Conservation (phyloP, 2,329 filamentous ascomycete genomes). For the Trichoderma sp. region DNA sequence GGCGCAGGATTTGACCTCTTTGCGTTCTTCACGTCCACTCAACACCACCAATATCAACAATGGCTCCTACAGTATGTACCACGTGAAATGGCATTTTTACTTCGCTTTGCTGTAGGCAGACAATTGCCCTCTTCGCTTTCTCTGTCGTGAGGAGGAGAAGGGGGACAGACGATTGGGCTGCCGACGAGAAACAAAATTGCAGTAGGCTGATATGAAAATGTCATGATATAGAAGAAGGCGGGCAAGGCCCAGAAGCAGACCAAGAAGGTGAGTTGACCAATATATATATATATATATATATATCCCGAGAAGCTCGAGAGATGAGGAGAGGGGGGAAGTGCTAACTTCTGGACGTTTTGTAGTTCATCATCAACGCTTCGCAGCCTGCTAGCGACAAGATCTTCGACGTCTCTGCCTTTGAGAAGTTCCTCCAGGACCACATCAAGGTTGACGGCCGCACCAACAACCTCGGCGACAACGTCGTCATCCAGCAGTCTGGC, state of each 20-base stretch:
- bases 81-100: constrained; percentile 8
- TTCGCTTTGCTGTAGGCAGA: constrained; percentile 20
- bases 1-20: constrained; percentile 82
- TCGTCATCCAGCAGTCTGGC: constrained; percentile 84
- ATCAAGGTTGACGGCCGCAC: constrained; percentile 99
- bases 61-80: constrained; percentile 85
- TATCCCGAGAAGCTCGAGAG: neutral
- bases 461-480: constrained; percentile 92
- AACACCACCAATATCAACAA: constrained; percentile 50
- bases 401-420: constrained; percentile 97
- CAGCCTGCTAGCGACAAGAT: constrained; percentile 99
- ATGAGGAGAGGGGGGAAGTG: neutral
- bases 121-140: constrained; percentile 26
- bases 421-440: constrained; percentile 99
- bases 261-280: constrained; percentile 66
- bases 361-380: constrained; percentile 99
- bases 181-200: constrained; percentile 44
- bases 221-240: constrained; percentile 61
- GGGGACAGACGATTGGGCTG: neutral
- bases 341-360: neutral
- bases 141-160: neutral
- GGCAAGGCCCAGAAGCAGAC: constrained; percentile 74
- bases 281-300: neutral
- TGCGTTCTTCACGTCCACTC: constrained; percentile 44
- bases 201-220: constrained; percentile 87